Base-by-base conservation (phyloP, 73 alveolate genomes). In the Paramecium tetraurelia region DNA sequence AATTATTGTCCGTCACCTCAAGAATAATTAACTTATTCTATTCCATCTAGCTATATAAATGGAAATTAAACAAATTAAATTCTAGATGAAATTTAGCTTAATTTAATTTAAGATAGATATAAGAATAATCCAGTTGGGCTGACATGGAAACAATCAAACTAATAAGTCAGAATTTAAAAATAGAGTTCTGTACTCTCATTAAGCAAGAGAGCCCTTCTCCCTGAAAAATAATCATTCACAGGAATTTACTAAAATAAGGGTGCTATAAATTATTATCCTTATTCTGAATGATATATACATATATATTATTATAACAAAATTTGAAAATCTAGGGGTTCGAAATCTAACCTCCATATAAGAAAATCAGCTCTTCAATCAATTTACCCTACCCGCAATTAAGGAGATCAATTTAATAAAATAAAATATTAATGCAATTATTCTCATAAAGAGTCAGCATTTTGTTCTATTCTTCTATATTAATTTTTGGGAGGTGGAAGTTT, bases 221-320 rank as follows among this genome's bases (percentile, higher is more conserved):
- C 48, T 1, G 21, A 57, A 12, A 80, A 46, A 31, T 41, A 41
- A 35, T 53, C 44, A 80, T 46, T 80, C 4, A 80, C 58, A 10
- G 76, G 76, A 27, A 38, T 80, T 80, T 80, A 80, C 75, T 80
- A 41, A 46, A 80, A 80, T 6, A 80, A 46, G 46, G 58, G 18
- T 7, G 3, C 20, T 24, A 80, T 33, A 35, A 80, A 41, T 27
- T 22, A 22, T 6, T 22, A 41, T 43, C 90, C 76, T 43, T 43
- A 44, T 43, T 71, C 90, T 31, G 76, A 72, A 80, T 80, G 71
- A 76, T 59, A 7, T 4, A 10, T 29, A 59, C 24, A 29, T 59
- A 59, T 59, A 38, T 2, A 38, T 38, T 5, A 40, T 40, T 40
- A 40, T 48, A 12, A 48, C 2, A 48, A 48, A 48, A 48, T 2